Conservation (phyloP, 192 early-diverging fungal species). For the Irineochytrium annulatum region DNA sequence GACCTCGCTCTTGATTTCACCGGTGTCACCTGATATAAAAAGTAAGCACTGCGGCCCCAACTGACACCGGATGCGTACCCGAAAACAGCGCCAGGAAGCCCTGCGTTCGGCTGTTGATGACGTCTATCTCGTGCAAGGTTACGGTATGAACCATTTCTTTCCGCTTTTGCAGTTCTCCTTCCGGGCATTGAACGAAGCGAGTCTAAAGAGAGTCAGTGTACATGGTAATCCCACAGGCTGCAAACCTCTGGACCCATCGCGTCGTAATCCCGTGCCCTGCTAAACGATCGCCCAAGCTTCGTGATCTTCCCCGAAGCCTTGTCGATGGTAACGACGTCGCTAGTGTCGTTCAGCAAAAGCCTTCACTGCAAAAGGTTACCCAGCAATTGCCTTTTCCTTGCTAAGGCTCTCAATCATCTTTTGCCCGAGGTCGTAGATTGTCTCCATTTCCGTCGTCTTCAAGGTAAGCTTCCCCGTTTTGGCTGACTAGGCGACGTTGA, state of each 20-base stretch:
- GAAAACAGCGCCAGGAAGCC: constrained; percentile 97
- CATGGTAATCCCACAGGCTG: background rate
- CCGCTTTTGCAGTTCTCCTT: constrained; percentile 95
- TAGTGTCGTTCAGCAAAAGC: constrained; percentile 10
- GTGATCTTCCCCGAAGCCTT: constrained; percentile 96
- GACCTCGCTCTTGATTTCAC: constrained; percentile 96
- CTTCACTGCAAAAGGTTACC: constrained; percentile 43
- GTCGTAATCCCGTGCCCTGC: constrained; percentile 95
- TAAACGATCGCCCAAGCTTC: constrained; percentile 92
- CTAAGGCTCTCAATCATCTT: constrained; percentile 98
- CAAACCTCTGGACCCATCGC: constrained; percentile 91
- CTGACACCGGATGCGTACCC: constrained; percentile 37
- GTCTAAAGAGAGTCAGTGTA: constrained; percentile 39
- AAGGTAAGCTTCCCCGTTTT: constrained; percentile 97
- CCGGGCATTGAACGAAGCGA: constrained; percentile 98
- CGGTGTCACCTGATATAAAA: constrained; percentile 66
- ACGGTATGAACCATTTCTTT: constrained; percentile 98
- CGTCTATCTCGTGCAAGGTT: constrained; percentile 98
- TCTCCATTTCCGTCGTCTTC: constrained; percentile 99
- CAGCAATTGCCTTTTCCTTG: constrained; percentile 97
- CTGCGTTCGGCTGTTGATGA: constrained; percentile 95
- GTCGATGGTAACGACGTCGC: constrained; percentile 97
- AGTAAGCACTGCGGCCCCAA: background rate
- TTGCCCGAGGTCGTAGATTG: constrained; percentile 95
- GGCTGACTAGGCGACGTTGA: constrained; percentile 54